These are phyloP conservation scores for Colletotrichum ledebouriae DNA, from an alignment of 2,329 filamentous ascomycete genomes.

Conservation along the genomic window DNA sequence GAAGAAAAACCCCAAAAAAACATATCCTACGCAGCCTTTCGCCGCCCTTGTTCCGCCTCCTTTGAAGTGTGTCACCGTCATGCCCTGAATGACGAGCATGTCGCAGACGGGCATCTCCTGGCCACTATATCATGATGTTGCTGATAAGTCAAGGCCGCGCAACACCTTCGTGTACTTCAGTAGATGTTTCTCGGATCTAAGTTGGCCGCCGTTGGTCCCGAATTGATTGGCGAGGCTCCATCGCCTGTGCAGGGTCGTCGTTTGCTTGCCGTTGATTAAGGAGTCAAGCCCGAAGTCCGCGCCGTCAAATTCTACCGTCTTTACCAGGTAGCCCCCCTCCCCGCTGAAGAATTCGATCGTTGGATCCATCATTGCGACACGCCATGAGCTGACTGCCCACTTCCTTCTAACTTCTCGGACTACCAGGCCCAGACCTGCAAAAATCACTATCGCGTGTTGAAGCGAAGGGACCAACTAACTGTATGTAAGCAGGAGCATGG, in stretches of 20 bases:
- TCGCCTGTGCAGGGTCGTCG: slow-evolving; percentile 25
- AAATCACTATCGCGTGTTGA: not conserved
- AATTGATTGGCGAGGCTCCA: slow-evolving; percentile 23
- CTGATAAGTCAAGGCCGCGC: not conserved
- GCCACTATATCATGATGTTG: not conserved
- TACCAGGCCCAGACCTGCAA: not conserved
- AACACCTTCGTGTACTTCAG: not conserved
- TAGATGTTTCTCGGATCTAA: slow-evolving; percentile 10
- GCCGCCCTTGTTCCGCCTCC: not conserved
- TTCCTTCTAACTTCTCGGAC: not conserved
- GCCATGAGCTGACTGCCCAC: slow-evolving; percentile 24
- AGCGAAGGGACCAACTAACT: not conserved
- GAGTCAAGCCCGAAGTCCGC: not conserved
- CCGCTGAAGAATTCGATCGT: slow-evolving; percentile 6
- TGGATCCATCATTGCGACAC: slow-evolving; percentile 12
- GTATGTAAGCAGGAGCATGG: not conserved
- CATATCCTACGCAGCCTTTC: not conserved
- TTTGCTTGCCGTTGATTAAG: not conserved
- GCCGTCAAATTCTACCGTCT: too few relatives aligned
- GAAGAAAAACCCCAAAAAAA: not conserved
- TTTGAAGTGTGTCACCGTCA: slow-evolving; percentile 22
- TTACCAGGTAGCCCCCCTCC: not conserved
- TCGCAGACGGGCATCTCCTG: slow-evolving; percentile 19
- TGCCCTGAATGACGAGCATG: slow-evolving; percentile 33
- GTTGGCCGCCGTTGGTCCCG: slow-evolving; percentile 1